Evolutionary conservation across 345 rosid genomes (phyloP).

Genomic region (Alliaria petiolata): DNA sequence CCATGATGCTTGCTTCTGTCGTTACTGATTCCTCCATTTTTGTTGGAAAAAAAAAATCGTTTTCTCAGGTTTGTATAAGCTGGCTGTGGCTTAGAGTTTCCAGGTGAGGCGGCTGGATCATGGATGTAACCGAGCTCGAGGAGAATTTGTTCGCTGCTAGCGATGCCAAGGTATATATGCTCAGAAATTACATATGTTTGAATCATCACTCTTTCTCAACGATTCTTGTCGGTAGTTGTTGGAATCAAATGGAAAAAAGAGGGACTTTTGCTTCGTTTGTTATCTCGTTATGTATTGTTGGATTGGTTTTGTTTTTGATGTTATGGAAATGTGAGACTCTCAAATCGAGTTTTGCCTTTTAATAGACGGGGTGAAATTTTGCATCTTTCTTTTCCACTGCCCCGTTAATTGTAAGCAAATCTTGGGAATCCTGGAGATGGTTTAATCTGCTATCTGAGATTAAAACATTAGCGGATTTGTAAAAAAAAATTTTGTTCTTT

Average conservation of each 20-base stretch:
- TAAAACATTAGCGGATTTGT: background rate
- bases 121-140: conserved; percentile 87
- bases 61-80: background rate
- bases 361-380: background rate
- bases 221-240: background rate
- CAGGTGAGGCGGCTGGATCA: conserved; percentile 41
- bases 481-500: background rate
- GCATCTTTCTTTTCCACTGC: background rate
- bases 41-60: background rate
- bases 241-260: background rate
- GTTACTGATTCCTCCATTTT: background rate
- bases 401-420: background rate
- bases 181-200: background rate
- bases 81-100: conserved; percentile 5
- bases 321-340: background rate
- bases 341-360: background rate
- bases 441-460: background rate
- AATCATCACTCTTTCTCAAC: background rate
- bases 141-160: conserved; percentile 84
- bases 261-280: background rate
- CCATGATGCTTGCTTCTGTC: background rate
- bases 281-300: background rate
- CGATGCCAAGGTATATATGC: conserved; percentile 82
- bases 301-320: background rate
- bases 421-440: background rate